A percentile compares a stretch with the other conserved stretches of the same genome.
Evolutionary conservation across 2,329 filamentous ascomycete species (phyloP).

Genomic region (Graphium sp.): DNA sequence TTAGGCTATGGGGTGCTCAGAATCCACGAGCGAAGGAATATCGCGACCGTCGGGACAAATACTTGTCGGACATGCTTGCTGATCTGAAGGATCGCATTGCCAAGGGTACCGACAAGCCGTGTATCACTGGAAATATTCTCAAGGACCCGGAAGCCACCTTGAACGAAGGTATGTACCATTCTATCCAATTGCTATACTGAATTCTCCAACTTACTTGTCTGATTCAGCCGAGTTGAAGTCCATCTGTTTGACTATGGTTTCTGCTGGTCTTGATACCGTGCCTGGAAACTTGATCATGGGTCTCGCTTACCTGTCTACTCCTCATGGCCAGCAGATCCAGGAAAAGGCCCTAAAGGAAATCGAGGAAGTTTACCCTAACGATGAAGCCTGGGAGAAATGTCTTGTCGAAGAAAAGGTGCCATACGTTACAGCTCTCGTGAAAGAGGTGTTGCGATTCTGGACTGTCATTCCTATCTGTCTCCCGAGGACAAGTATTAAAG

Average conservation of each 20-base stretch:
- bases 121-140: slow-evolving; percentile 33
- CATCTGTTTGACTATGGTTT: slow-evolving; percentile 70
- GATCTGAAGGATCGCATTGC: slow-evolving; percentile 25
- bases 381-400: slow-evolving; percentile 62
- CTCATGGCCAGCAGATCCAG: slow-evolving; percentile 54
- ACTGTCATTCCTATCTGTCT: slow-evolving; percentile 67
- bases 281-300: slow-evolving; percentile 68
- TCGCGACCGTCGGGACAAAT: slow-evolving; percentile 50
- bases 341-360: slow-evolving; percentile 53
- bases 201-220: too few relatives aligned
- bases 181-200: neutral
- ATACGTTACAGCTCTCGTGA: slow-evolving; percentile 63
- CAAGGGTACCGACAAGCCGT: slow-evolving; percentile 21
- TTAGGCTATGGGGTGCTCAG: slow-evolving; percentile 46
- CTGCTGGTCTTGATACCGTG: slow-evolving; percentile 66
- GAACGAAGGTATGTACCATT: slow-evolving; percentile 13
- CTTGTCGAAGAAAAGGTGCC: slow-evolving; percentile 58
- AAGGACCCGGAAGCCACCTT: slow-evolving; percentile 27
- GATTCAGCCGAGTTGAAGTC: slow-evolving; percentile 61
- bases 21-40: slow-evolving; percentile 49
- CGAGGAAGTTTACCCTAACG: slow-evolving; percentile 50
- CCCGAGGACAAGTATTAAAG: slow-evolving; percentile 54
- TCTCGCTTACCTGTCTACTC: slow-evolving; percentile 56
- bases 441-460: slow-evolving; percentile 65
- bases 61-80: slow-evolving; percentile 48